Base-by-base conservation (phyloP, 306 rosid genomes). In the Malus sieversii region DNA sequence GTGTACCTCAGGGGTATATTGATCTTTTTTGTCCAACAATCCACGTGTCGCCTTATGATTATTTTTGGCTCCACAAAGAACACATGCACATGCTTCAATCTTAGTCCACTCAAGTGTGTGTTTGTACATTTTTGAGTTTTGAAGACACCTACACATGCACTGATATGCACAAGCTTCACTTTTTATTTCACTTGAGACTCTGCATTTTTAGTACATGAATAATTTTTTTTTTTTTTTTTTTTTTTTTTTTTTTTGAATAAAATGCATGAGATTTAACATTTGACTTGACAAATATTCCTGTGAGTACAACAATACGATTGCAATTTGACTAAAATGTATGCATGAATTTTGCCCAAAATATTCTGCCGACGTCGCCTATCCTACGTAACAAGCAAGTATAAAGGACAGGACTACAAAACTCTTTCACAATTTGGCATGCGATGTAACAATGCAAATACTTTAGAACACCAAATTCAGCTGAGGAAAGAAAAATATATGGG, bases 381-480 rank as follows among this genome's bases (percentile, higher is more conserved):
- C 83, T 72, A 75, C 79, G 76, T 65, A 40, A 72, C 68, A 70
- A 68, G 68, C 78, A 72, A 29, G 86, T 71, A 79, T 75, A 80
- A 84, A 76, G 57, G 46, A 68, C 59, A 38, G 53, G 84, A 73
- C 75, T 71, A 75, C 69, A 65, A 58, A 66, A 80, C 82, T 66
- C 72, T 75, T 75, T 79, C 78, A 79, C 59, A 79, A 59, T 8
- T 71, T 65, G 72, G 75, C 75, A 20, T 32, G 33, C n/a, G 16
- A 83, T 73, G 84, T 73, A 77, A 76, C 59, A 77, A 80, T 80
- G 84, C 82, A 77, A 62, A 46, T 22, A 60, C 42, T 76, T 35
- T 42, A 22, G 64, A 71, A 59, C 82, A 81, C 84, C 87, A 73
- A 84, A 84, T 80, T 84, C 75, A 53, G 84, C 77, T 84, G 77